phyloP scores from a whole-genome alignment of 768 basidiomycete genomes.

The Xerocomellus dryophilus region DNA sequence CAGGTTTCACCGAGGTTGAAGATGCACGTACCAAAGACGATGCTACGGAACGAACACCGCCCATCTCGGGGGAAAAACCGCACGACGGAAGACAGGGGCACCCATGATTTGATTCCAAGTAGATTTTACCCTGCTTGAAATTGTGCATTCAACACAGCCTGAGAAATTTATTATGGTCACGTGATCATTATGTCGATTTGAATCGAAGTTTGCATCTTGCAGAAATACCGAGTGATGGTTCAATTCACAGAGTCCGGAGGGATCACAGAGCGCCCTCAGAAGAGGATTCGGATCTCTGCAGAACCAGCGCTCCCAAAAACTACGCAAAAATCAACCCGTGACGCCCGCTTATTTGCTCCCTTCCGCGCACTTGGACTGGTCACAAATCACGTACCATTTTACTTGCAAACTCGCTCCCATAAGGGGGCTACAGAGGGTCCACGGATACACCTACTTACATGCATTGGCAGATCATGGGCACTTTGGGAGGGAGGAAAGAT shows the following conservation, averaged over 20 bases:
- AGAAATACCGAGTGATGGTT: conserved; percentile 16
- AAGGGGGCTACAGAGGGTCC: conserved; percentile 87
- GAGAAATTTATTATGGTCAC: too few relatives aligned
- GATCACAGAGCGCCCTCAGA: conserved; percentile 23
- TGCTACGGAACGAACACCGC: not conserved
- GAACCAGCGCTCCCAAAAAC: conserved; percentile 2
- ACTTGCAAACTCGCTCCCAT: conserved; percentile 77
- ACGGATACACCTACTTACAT: conserved; percentile 79
- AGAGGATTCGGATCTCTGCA: conserved; percentile 19
- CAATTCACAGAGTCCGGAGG: conserved; percentile 14
- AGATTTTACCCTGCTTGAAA: not conserved
- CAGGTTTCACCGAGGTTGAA: not conserved
- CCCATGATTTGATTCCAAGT: not conserved
- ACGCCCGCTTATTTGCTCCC: conserved; percentile 72
- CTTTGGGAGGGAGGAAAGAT: conserved; percentile 96
- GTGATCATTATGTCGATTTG: not conserved
- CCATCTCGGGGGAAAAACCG: not conserved
- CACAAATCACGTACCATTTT: conserved; percentile 87
- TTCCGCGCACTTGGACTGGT: conserved; percentile 95
- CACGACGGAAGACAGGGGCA: not conserved
- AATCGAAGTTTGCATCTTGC: not conserved
- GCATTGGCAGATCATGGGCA: conserved; percentile 87
- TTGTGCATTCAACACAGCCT: too few relatives aligned
- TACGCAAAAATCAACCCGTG: conserved; percentile 7
- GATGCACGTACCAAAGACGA: not conserved